Base-by-base conservation (phyloP, 228 moss, liverwort and hornwort species). In the Sphagnum fallax region DNA sequence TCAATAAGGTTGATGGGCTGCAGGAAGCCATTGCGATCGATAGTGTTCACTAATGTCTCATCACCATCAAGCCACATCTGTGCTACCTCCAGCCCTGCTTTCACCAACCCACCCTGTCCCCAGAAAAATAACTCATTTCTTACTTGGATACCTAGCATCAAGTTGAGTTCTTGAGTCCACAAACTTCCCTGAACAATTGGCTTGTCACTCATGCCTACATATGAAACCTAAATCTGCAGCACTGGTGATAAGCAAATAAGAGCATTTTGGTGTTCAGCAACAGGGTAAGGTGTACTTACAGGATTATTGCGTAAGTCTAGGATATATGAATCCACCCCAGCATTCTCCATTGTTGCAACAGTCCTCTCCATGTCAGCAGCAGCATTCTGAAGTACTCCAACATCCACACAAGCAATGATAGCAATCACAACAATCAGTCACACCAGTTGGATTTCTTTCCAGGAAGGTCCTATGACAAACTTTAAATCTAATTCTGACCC, bases 61-160 rank as follows among this genome's bases (percentile, higher is more conserved):
- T 82, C 84, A 63, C 98, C 98, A 87, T 98, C 90, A 32, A 98
- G 72, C 98, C 98, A 98, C 93, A 98, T 93, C 79, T 98, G 91
- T 14, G 98, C 98, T 10, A 98, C 91, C 53, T 98, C 98, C 74
- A 98, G 83, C 48, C 98, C 98, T 70, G 90, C 90, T 78, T 92
- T 98, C 47, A 98, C 91, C 69, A 98, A 81, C 50, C 98, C 98
- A 74, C 98, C 98, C 95, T 95, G 87, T 72, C 77, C 78, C 76
- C 60, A 32, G 32, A 32, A 32, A 32, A 32, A 32, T 2, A 32
- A 32, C 8, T 6, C 8, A 65, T 62, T 5, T 47, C 49, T 51
- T 65, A 10, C 3, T 2, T 71, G 10, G 12, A 9, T 9, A 64
- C 51, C 10, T 61, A 48, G 8, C 4, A 9, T 49, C 5, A 61